Evolutionary conservation across 2,329 filamentous ascomycete genomes (phyloP).

Genomic region (Diaporthe sp.): DNA sequence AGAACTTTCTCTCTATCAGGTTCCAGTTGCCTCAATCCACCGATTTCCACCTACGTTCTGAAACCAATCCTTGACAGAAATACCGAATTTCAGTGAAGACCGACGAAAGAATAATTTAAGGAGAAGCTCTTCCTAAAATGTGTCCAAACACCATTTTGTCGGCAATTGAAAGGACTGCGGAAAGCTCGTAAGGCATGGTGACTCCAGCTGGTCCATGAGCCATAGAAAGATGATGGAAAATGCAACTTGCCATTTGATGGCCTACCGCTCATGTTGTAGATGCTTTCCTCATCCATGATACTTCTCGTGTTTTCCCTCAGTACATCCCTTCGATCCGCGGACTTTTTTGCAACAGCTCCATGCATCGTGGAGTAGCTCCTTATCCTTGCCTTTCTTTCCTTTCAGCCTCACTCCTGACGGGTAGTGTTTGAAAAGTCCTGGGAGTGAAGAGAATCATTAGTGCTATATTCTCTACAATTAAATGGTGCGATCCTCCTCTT

Average conservation of each 20-base stretch:
- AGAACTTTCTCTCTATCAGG: not conserved
- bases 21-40: too few relatives aligned
- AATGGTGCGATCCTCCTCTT: not conserved
- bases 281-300: not conserved
- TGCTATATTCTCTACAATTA: too few relatives aligned
- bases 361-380: not conserved
- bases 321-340: not conserved
- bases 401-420: not conserved
- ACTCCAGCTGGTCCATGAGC: not conserved
- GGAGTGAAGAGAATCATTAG: not conserved
- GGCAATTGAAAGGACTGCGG: not conserved
- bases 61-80: not conserved
- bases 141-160: not conserved
- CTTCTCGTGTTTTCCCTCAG: not conserved
- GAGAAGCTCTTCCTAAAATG: not conserved
- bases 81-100: too few relatives aligned
- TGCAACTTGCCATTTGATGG: not conserved
- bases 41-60: not conserved
- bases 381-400: not conserved
- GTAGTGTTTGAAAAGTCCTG: not conserved
- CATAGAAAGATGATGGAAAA: not conserved
- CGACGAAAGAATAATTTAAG: not conserved
- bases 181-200: not conserved
- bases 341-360: not conserved
- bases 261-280: not conserved